Base-by-base conservation (phyloP, 148 eudicot species). In the Fagopyrum esculentum region DNA sequence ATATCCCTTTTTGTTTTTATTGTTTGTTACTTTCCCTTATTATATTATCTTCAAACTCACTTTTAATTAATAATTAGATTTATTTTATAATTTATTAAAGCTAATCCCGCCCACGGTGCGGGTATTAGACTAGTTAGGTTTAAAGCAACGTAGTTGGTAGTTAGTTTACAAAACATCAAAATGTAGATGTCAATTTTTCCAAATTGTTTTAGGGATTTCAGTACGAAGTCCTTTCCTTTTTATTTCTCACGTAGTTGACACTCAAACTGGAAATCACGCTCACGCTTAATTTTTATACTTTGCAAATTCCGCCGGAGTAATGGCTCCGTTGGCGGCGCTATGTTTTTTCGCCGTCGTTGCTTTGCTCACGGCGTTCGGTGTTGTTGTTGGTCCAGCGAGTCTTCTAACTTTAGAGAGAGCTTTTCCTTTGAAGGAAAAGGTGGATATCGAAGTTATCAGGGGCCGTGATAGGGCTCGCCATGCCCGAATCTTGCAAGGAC, bases 401-500 rank as follows among this genome's bases (percentile, higher is more conserved):
- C 75, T 87, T 0, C 64, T 91, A 74, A 77, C 40, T 6, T 82
- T 93, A 6, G 90, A 93, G 77, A 84, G 98, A 75, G 84, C 76
- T 73, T 88, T 91, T 78, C 91, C 98, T 77, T 84, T 74, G 75
- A 83, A 78, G 77, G 77, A 83, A 73, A 83, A 29, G 71, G 92
- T 85, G 29, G 91, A 87, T 70, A 55, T 93, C 51, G 91, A 85
- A 75, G 86, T 46, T n/a, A 76, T 88, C 40, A 74, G 84, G 46
- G 89, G 85, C 17, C 77, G 94, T 17, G 98, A 91, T 79, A 82
- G 86, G 10, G 87, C 82, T 1, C 83, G 98, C 74, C 98, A 91
- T 66, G 80, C 81, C 35, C 85, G 97, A 66, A 80, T 89, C 80
- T 81, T 89, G 89, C 87, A 82, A 45, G 75, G 87, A 63, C 80